Percentiles rank a stretch among this genome's conserved stretches.
These are phyloP conservation scores for Nosema granulosis DNA, from an alignment of 371 early-diverging fungal species.

Conservation along the genomic window DNA sequence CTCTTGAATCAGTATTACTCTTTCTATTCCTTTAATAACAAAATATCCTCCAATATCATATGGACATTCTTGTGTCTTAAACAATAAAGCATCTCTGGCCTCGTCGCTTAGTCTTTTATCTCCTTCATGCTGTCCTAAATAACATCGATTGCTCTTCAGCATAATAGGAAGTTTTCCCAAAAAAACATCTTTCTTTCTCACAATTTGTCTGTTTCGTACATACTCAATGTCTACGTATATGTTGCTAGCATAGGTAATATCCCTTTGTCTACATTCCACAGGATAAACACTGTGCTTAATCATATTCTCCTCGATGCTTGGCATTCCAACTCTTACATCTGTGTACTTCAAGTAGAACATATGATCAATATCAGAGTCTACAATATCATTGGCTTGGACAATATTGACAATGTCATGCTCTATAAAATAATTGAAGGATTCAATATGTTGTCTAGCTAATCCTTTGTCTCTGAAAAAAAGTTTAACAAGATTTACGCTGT, in stretches of 20 bases:
- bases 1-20: constrained; percentile 98
- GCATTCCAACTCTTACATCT: constrained; percentile 62
- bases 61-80: constrained; percentile 82
- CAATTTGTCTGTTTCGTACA: constrained; percentile 77
- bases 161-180: constrained; percentile 97
- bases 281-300: constrained; percentile 73
- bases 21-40: constrained; percentile 92
- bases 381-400: constrained; percentile 81
- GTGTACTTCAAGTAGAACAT: constrained; percentile 80
- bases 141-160: constrained; percentile 84
- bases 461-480: constrained; percentile 93
- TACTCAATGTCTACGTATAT: constrained; percentile 95
- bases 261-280: constrained; percentile 94
- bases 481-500: constrained; percentile 72
- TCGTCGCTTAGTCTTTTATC: background rate
- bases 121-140: constrained; percentile 66
- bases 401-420: constrained; percentile 88
- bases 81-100: constrained; percentile 39
- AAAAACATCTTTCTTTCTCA: constrained; percentile 76
- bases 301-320: constrained; percentile 70
- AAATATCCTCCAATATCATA: constrained; percentile 99
- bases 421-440: constrained; percentile 97
- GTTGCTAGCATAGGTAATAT: constrained; percentile 89
- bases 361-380: constrained; percentile 95
- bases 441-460: constrained; percentile 96